Conservation (phyloP, 192 early-diverging fungal species). For the Obelidium mucronatum region DNA sequence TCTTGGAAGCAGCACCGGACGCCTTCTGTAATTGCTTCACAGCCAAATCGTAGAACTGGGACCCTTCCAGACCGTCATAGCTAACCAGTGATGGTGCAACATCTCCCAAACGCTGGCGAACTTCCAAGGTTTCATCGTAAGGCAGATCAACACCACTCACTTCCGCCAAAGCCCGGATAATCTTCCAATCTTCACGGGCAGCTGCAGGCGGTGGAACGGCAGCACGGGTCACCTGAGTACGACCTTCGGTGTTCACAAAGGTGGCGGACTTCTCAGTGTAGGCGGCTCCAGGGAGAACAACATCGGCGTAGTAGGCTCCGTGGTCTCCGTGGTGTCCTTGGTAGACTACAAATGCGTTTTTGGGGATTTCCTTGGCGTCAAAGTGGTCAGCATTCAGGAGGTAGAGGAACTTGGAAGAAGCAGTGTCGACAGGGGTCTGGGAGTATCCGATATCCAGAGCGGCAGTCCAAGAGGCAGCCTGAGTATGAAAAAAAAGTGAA, state of each 20-base stretch:
- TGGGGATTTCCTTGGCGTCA: slow-evolving; percentile 75
- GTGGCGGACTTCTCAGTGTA: slow-evolving; percentile 98
- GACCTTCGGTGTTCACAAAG: slow-evolving; percentile 97
- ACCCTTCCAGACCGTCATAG: slow-evolving; percentile 69
- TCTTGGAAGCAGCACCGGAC: slow-evolving; percentile 33
- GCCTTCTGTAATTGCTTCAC: slow-evolving; percentile 58
- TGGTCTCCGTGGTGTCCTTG: slow-evolving; percentile 99
- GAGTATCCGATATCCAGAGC: slow-evolving; percentile 92
- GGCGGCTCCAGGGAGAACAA: slow-evolving; percentile 93
- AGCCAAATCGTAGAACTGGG: slow-evolving; percentile 66
- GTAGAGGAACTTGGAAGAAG: slow-evolving; percentile 82
- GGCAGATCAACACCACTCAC: slow-evolving; percentile 83
- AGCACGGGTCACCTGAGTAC: slow-evolving; percentile 90
- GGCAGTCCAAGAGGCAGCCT: slow-evolving; percentile 85
- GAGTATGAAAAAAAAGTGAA: slow-evolving; percentile 33
- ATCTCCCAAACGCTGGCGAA: slow-evolving; percentile 88
- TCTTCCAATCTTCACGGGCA: slow-evolving; percentile 99
- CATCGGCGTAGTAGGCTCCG: slow-evolving; percentile 94
- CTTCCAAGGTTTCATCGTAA: slow-evolving; percentile 84
- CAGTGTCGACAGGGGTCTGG: slow-evolving; percentile 57
- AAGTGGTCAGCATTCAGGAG: slow-evolving; percentile 93
- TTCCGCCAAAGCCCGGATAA: slow-evolving; percentile 95
- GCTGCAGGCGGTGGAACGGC: slow-evolving; percentile 87
- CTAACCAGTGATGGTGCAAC: slow-evolving; percentile 84
- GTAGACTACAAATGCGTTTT: slow-evolving; percentile 96